phyloP scores from a whole-genome alignment of 768 basidiomycete genomes.

The Steccherinum ochraceum region DNA sequence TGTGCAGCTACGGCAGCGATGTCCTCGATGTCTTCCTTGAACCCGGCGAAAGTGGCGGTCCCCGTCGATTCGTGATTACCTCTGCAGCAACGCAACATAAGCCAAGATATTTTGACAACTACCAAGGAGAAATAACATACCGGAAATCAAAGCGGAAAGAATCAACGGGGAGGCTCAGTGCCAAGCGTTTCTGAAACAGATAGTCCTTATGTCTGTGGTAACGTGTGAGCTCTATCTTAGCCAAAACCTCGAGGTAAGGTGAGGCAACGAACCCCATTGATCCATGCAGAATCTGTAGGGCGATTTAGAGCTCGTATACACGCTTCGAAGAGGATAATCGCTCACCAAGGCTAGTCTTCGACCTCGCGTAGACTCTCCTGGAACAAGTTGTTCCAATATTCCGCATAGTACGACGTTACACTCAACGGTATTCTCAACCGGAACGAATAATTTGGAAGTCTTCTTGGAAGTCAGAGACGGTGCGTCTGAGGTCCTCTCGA shows the following conservation, averaged over 20 bases:
- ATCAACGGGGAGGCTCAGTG: conserved; percentile 58
- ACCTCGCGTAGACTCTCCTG: conserved; percentile 44
- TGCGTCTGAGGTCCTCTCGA: background rate
- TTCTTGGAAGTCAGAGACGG: conserved; percentile 13
- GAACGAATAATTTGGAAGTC: conserved; percentile 39
- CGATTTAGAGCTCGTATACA: background rate
- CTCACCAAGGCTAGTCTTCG: conserved; percentile 62
- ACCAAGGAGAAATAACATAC: conserved; percentile 32
- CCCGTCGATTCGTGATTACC: conserved; percentile 77
- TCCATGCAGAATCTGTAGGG: conserved; percentile 67
- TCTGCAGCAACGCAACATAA: conserved; percentile 29
- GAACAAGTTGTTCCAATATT: conserved; percentile 53
- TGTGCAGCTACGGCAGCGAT: conserved; percentile 58
- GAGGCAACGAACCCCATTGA: conserved; percentile 57
- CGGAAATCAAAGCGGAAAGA: conserved; percentile 87
- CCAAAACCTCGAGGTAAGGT: background rate
- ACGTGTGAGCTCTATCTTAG: background rate
- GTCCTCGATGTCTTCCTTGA: conserved; percentile 60
- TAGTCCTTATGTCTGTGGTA: conserved; percentile 74
- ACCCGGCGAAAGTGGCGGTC: conserved; percentile 51
- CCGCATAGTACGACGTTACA: conserved; percentile 24
- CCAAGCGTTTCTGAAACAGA: conserved; percentile 71
- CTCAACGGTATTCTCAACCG: background rate
- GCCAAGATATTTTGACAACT: no score
- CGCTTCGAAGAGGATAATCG: conserved; percentile 18